A percentile compares a stretch with the other conserved stretches of the same genome.
These are phyloP conservation scores for Diaporthe sp. DNA, from an alignment of 2,329 filamentous ascomycete genomes.

Conservation along the genomic window DNA sequence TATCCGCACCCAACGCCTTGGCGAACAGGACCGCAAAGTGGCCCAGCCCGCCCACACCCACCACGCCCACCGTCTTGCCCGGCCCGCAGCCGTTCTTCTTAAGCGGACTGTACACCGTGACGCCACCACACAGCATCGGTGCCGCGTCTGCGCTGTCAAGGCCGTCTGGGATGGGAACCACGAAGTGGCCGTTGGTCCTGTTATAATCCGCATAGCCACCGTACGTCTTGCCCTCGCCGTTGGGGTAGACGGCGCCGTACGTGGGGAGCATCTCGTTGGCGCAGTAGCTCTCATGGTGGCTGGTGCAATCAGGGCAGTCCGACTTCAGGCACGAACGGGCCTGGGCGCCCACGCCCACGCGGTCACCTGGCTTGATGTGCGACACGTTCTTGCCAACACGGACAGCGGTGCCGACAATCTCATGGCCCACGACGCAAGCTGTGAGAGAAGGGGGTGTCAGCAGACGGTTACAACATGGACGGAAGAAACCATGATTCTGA, in stretches of 20 bases:
- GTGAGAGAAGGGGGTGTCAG: not conserved
- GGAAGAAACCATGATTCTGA: not conserved
- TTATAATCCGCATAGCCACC: constrained; percentile 63
- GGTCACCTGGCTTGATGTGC: constrained; percentile 69
- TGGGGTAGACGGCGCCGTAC: constrained; percentile 64
- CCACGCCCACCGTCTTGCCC: constrained; percentile 75
- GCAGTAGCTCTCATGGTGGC: constrained; percentile 56
- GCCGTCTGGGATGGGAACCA: constrained; percentile 58
- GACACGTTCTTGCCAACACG: constrained; percentile 62
- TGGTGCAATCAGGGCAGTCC: constrained; percentile 57
- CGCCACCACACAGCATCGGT: constrained; percentile 78
- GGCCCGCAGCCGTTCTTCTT: constrained; percentile 74
- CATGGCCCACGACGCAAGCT: constrained; percentile 69
- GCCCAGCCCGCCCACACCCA: constrained; percentile 77
- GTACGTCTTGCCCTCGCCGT: constrained; percentile 68
- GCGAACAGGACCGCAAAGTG: constrained; percentile 78
- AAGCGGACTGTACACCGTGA: constrained; percentile 76
- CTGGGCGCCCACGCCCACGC: constrained; percentile 73
- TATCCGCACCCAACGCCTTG: constrained; percentile 74
- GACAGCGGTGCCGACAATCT: constrained; percentile 70
- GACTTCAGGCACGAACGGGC: constrained; percentile 64
- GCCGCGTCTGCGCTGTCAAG: constrained; percentile 59
- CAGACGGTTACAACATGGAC: not conserved
- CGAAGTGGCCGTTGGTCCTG: constrained; percentile 58
- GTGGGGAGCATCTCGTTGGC: constrained; percentile 58